Base-by-base conservation (phyloP, 345 rosid species). In the Salix viminalis region DNA sequence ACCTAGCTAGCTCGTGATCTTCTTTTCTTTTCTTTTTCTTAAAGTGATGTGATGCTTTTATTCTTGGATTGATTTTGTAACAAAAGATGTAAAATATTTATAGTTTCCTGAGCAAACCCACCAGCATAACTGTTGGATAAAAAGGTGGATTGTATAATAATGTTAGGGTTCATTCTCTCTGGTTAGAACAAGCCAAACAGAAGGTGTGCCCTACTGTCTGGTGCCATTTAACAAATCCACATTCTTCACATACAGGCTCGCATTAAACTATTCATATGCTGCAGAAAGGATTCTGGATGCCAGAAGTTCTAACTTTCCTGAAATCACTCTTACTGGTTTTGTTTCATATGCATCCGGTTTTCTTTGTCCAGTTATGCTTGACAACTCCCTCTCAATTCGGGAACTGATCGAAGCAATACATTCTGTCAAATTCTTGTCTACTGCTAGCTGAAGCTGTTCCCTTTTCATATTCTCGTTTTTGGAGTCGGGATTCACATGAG, bases 341-440 rank as follows among this genome's bases (percentile, higher is more conserved):
- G 61, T 67, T 65, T 39, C 48, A 13, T 64, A 46, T 19, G 13
- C 18, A 61, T 75, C 69, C 66, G 48, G 69, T 78, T 69, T 30
- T 21, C 18, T 80, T 85, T 85, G 90, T 87, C 87, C 34, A 26
- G 46, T 78, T 77, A 69, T 83, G 75, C 78, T 81, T 81, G 90
- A 85, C 85, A 76, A 76, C 70, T 87, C 81, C 75, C 82, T 83
- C 85, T 79, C 84, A 74, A 11, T 54, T 82, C 24, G 76, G 44
- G 72, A 61, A 62, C 6, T 2, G 12, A 24, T 24, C 26, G 26
- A 30, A 71, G 81, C 73, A 69, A 75, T 46, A 7, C 58, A 76
- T 82, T 76, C 76, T 50, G 73, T 77, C 79, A 79, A 70, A 23
- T 56, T 77, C 23, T 72, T 77, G 74, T 71, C 52, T 39, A 7